Conservation (phyloP, 768 basidiomycete genomes). For the Kwoniella botswanensis region DNA sequence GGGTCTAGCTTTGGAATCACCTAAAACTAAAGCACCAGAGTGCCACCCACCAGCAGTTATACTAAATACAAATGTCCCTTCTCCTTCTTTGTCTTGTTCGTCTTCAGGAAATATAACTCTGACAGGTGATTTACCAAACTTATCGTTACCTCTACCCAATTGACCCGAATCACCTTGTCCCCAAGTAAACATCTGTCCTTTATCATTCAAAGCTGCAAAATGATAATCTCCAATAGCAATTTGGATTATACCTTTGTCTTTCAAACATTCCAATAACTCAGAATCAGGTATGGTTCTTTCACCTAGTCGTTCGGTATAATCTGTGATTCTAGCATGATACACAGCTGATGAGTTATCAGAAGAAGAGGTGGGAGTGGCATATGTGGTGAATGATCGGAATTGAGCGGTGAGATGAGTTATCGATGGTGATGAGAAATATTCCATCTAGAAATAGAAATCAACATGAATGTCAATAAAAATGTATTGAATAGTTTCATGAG, state of each 20-base stretch:
- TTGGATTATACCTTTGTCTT: conserved; percentile 78
- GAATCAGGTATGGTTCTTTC: conserved; percentile 62
- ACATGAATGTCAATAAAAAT: background rate
- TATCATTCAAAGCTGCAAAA: conserved; percentile 77
- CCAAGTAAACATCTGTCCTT: conserved; percentile 81
- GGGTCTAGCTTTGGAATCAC: conserved; percentile 9
- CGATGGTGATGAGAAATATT: conserved; percentile 38
- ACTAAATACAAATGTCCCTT: conserved; percentile 75
- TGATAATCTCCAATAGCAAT: conserved; percentile 93
- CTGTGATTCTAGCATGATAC: conserved; percentile 67
- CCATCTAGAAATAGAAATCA: conserved; percentile 26
- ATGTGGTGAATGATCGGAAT: conserved; percentile 75
- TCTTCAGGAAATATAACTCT: conserved; percentile 53
- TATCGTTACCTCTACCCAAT: conserved; percentile 76
- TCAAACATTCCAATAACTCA: conserved; percentile 69
- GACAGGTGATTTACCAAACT: conserved; percentile 57
- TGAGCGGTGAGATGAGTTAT: conserved; percentile 77
- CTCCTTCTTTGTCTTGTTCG: background rate
- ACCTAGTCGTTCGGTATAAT: conserved; percentile 62
- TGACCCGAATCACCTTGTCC: conserved; percentile 77
- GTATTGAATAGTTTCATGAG: conserved; percentile 1
- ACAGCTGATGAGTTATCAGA: conserved; percentile 15
- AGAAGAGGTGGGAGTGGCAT: conserved; percentile 39
- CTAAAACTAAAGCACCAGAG: conserved; percentile 83
- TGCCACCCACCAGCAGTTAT: conserved; percentile 90